Evolutionary conservation across 345 rosid genomes (phyloP).

Genomic region (Camelina neglecta): DNA sequence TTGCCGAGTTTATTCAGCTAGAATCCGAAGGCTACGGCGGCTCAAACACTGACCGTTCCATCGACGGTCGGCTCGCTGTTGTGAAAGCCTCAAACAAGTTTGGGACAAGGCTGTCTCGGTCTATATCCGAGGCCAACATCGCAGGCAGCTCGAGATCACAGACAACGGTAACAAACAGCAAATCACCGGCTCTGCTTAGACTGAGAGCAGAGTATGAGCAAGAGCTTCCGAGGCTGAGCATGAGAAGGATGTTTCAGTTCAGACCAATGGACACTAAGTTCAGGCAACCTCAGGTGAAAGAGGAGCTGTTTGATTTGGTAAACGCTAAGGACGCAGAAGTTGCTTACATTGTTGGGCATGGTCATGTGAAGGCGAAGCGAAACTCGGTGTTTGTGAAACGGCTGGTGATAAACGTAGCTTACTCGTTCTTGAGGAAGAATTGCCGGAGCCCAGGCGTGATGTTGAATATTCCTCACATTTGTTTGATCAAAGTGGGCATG

Average conservation of each 20-base stretch:
- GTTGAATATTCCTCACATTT: constrained; percentile 82
- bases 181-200: constrained; percentile 60
- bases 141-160: constrained; percentile 54
- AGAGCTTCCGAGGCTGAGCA: constrained; percentile 60
- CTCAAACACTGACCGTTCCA: constrained; percentile 52
- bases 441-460: constrained; percentile 78
- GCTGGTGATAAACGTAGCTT: constrained; percentile 67
- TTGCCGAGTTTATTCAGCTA: constrained; percentile 91
- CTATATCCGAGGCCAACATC: constrained; percentile 49
- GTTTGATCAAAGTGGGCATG: constrained; percentile 93
- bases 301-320: constrained; percentile 77
- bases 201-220: constrained; percentile 66
- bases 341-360: constrained; percentile 78
- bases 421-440: constrained; percentile 83
- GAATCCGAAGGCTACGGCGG: constrained; percentile 75
- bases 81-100: constrained; percentile 79
- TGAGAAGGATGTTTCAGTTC: constrained; percentile 56
- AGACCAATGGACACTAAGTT: constrained; percentile 62
- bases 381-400: constrained; percentile 73
- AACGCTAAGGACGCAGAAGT: constrained; percentile 80
- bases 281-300: constrained; percentile 66
- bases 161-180: constrained; percentile 57
- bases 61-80: constrained; percentile 79
- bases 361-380: constrained; percentile 72
- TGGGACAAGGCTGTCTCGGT: constrained; percentile 64